These are phyloP conservation scores for Pestalotiopsis sp. DNA, from an alignment of 2,329 filamentous ascomycete species.

Conservation along the genomic window DNA sequence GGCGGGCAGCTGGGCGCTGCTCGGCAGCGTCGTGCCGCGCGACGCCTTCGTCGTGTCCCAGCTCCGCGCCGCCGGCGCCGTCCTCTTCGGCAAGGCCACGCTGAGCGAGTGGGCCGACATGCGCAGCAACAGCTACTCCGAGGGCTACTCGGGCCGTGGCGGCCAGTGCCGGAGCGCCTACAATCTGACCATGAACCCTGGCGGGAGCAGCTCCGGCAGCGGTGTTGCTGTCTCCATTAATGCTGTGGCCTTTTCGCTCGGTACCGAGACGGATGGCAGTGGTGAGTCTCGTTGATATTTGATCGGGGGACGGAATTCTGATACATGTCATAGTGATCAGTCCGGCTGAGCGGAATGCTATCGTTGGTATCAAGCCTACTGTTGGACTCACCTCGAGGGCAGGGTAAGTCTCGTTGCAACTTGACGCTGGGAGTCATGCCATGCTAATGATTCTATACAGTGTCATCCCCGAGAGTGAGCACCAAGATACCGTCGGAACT, in stretches of 20 bases:
- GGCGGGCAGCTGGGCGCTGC: conserved; percentile 66
- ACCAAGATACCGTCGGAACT: conserved; percentile 69
- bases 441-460: conserved; percentile 5
- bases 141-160: conserved; percentile 65
- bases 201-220: conserved; percentile 68
- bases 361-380: conserved; percentile 77
- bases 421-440: not conserved
- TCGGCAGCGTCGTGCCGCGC: conserved; percentile 65
- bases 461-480: conserved; percentile 64
- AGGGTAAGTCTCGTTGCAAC: conserved; percentile 24
- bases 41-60: conserved; percentile 36
- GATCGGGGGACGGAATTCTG: conserved; percentile 1
- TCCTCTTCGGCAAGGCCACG: conserved; percentile 69
- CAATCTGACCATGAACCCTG: conserved; percentile 67
- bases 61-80: conserved; percentile 41
- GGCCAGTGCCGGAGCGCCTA: conserved; percentile 67
- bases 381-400: conserved; percentile 69
- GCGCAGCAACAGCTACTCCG: conserved; percentile 62
- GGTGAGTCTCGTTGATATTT: conserved; percentile 32
- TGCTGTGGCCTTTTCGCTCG: conserved; percentile 62
- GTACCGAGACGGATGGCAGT: conserved; percentile 74
- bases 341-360: conserved; percentile 66
- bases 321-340: conserved; percentile 54
- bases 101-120: conserved; percentile 63
- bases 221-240: conserved; percentile 66